These are phyloP conservation scores for Ceratobasidium sp. DNA, from an alignment of 1,284 basidiomycete species.

Conservation along the genomic window DNA sequence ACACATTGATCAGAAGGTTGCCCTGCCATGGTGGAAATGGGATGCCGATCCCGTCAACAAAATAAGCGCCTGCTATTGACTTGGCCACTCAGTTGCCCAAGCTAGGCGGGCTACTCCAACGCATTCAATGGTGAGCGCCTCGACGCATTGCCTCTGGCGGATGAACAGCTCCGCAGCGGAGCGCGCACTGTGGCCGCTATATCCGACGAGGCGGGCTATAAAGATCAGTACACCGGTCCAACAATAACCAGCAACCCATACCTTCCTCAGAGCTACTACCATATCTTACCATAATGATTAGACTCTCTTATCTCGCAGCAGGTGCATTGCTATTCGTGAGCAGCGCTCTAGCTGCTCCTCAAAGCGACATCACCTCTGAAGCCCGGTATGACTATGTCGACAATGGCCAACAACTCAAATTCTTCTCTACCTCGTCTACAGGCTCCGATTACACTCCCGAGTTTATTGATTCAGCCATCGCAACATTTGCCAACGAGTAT, in stretches of 20 bases:
- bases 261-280: not conserved
- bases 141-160: not conserved
- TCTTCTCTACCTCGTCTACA: not conserved
- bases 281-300: not conserved
- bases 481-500: conserved; percentile 48
- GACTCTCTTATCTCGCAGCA: not conserved
- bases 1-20: no score
- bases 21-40: no score
- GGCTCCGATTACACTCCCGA: conserved; percentile 4
- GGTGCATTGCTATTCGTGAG: not conserved
- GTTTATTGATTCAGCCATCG: conserved; percentile 12
- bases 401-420: not conserved
- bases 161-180: no score
- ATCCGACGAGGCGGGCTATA: no score
- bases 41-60: no score
- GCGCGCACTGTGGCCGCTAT: no score
- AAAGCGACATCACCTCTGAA: not conserved
- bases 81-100: not conserved
- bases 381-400: conserved; percentile 13
- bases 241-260: no score
- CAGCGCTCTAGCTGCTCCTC: not conserved
- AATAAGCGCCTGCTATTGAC: no score
- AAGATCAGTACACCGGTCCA: no score
- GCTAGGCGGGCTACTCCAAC: no score
- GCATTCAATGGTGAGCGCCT: not conserved